These are phyloP conservation scores for Fragaria nilgerrensis DNA, from an alignment of 306 rosid species.

Conservation along the genomic window DNA sequence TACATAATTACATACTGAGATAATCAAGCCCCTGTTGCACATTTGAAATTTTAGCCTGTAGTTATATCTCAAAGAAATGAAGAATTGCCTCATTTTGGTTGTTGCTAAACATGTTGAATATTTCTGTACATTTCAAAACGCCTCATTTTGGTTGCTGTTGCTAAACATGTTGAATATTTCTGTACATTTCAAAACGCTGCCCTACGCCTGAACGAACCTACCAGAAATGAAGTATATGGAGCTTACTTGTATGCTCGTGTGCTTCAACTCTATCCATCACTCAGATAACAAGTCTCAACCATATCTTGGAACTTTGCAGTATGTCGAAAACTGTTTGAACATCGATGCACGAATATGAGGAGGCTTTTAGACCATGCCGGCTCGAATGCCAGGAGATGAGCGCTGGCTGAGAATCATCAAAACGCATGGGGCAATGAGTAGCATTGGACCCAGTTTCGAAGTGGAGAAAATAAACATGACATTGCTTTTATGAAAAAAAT, in stretches of 20 bases:
- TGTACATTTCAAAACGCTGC: background rate
- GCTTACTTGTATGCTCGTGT: background rate
- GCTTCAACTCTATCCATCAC: background rate
- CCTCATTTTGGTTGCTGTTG: background rate
- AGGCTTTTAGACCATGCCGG: background rate
- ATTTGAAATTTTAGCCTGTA: background rate
- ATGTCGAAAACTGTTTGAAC: background rate
- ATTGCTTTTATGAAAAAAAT: background rate
- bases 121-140: background rate
- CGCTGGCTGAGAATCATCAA: background rate
- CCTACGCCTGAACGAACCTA: background rate
- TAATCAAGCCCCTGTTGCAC: background rate
- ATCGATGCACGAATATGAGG: background rate
- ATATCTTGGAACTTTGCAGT: background rate
- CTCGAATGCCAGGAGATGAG: background rate
- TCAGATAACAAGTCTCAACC: background rate
- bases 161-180: background rate
- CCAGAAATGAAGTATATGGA: background rate
- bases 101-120: background rate
- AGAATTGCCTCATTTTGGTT: background rate
- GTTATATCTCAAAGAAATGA: background rate
- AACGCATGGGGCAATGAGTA: background rate
- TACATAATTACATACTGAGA: background rate
- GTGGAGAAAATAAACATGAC: background rate
- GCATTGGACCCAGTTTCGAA: background rate